Evolutionary conservation across 169 alveolate genomes (phyloP), one percentile per base, ranked within the genome.

Genomic region (Pseudocohnilembus persalinus): DNA sequence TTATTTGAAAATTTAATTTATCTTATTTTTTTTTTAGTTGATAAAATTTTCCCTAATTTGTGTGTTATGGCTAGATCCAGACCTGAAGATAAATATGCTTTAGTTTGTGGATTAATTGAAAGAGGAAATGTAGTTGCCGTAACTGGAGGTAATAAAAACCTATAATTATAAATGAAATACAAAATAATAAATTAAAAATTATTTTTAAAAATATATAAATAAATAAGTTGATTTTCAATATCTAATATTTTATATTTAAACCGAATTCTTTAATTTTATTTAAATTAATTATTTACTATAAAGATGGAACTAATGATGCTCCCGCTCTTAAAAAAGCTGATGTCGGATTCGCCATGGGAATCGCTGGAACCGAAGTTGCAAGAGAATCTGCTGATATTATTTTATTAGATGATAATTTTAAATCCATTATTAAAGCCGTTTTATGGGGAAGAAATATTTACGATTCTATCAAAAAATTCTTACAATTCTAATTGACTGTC

Each of bases 271-370:
- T 82, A 94, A 94, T 29, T 94, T 94, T 1, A 94, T 92, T 77
- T 76, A 49, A 49, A 90, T n/a, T 49, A 4, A 49, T 49, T 35
- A 49, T 49, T 11, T 11, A 11, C 20, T 49, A 49, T 11, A 49
- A 11, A 49, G 98, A 96, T 87, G 98, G 98, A 75, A 96, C 97
- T 0, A 96, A 96, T 85, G 98, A 96, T 87, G 98, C 98, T 15
- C 98, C 99, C 20, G 99, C 99, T 49, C 90, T 96, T 25, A 93
- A 92, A 63, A 95, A 92, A 84, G 93, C 96, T 31, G 97, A 95
- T 91, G 96, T 95, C 26, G 97, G 97, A 78, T 93, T 95, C 85
- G 95, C 96, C 34, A 93, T 95, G 96, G 94, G 94, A 34, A 93
- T 95, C 35, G 94, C 93, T 25, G 97, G 97, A 15, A 93, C 97